Percentiles rank a stretch among this genome's conserved stretches.
These are phyloP conservation scores for Ustilago lituana DNA, from an alignment of 1,284 basidiomycete species.

Conservation along the genomic window DNA sequence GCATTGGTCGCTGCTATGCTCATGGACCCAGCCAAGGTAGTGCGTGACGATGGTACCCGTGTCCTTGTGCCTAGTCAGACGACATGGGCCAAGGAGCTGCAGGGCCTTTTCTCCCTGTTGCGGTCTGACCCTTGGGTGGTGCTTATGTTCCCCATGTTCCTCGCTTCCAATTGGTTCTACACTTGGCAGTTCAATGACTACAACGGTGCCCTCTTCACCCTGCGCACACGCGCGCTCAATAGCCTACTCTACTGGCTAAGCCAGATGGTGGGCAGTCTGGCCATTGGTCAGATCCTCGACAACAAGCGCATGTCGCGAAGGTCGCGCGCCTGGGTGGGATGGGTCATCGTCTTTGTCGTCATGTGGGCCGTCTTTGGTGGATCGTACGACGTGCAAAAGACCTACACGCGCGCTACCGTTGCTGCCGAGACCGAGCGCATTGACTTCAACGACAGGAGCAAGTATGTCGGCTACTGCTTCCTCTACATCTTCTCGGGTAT, in stretches of 20 bases:
- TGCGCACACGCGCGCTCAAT: slow-evolving; percentile 68
- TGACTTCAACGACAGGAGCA: slow-evolving; percentile 39
- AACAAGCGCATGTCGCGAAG: slow-evolving; percentile 43
- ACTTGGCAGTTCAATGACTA: slow-evolving; percentile 61
- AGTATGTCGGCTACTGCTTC: slow-evolving; percentile 51
- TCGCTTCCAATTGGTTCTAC: slow-evolving; percentile 61
- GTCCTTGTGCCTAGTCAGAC: slow-evolving; percentile 52
- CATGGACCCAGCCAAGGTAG: slow-evolving; percentile 49
- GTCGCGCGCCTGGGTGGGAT: slow-evolving; percentile 55
- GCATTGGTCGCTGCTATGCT: slow-evolving; percentile 39
- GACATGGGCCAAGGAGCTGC: slow-evolving; percentile 51
- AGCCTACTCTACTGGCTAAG: slow-evolving; percentile 68
- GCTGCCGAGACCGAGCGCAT: slow-evolving; percentile 22
- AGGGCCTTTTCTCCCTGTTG: slow-evolving; percentile 49
- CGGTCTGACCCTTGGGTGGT: slow-evolving; percentile 55
- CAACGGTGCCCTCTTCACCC: slow-evolving; percentile 51
- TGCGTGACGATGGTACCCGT: slow-evolving; percentile 52
- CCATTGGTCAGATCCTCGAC: slow-evolving; percentile 56
- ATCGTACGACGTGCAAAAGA: slow-evolving; percentile 52
- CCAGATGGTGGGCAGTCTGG: slow-evolving; percentile 62
- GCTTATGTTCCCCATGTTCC: slow-evolving; percentile 57
- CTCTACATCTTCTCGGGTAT: slow-evolving; percentile 61
- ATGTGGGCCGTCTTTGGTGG: slow-evolving; percentile 62
- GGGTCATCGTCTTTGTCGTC: slow-evolving; percentile 51
- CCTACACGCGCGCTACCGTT: slow-evolving; percentile 45